phyloP scores from a whole-genome alignment of 2,329 filamentous ascomycete species.

The Plectosphaerella cucumerina region DNA sequence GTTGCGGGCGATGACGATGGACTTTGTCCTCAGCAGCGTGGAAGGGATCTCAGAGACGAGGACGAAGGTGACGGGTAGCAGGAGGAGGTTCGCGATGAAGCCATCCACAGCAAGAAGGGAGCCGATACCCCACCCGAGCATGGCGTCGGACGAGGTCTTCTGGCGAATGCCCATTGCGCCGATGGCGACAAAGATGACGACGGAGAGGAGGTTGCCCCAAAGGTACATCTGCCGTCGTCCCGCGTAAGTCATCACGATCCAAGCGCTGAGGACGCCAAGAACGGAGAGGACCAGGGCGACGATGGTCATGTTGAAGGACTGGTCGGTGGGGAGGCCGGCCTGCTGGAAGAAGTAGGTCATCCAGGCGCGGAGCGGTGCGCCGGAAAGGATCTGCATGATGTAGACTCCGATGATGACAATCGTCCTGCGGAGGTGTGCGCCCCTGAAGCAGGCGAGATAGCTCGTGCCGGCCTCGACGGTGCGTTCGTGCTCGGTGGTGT shows the following conservation, averaged over 20 bases:
- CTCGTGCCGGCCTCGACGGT: conserved; percentile 26
- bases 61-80: conserved; percentile 33
- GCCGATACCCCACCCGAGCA: conserved; percentile 27
- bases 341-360: conserved; percentile 47
- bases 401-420: conserved; percentile 42
- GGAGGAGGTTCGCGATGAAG: conserved; percentile 35
- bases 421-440: conserved; percentile 27
- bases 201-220: conserved; percentile 28
- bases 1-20: conserved; percentile 13
- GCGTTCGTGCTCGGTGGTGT: conserved; percentile 29
- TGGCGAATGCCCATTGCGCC: conserved; percentile 24
- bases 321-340: conserved; percentile 35
- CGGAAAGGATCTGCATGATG: conserved; percentile 49
- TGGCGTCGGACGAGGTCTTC: conserved; percentile 15
- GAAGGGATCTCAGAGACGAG: conserved; percentile 35
- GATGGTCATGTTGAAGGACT: conserved; percentile 41
- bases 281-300: conserved; percentile 35
- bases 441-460: conserved; percentile 28
- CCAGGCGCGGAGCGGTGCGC: conserved; percentile 48
- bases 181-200: conserved; percentile 31
- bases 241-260: conserved; percentile 31
- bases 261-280: conserved; percentile 35
- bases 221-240: conserved; percentile 40
- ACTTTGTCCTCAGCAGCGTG: conserved; percentile 14
- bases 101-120: conserved; percentile 31